Base-by-base conservation (phyloP, 1,284 basidiomycete species). In the Ustilago crameri region DNA sequence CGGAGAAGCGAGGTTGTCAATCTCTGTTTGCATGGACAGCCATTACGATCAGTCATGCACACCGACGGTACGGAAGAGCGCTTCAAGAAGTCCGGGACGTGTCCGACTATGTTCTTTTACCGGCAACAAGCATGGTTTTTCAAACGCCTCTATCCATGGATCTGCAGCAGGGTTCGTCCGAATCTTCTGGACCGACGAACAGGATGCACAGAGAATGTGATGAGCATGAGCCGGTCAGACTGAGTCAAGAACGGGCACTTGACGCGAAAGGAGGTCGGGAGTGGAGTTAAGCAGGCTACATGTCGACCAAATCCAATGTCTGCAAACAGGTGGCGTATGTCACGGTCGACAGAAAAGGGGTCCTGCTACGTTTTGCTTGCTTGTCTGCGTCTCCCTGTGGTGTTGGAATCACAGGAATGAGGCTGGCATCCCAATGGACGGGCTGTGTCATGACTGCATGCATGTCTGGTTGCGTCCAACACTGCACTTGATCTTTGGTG, bases 391-490 rank as follows among this genome's bases (percentile, higher is more conserved):
- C n/a, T n/a, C n/a, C n/a, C n/a, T n/a, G n/a, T 41, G n/a, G 17
- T 30, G 23, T 9, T 23, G 30, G 43, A 42, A 17, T 22, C 32
- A 9, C 18, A 56, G 64, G 64, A 67, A 67, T 67, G 64, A 35
- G 38, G 14, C 44, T 14, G 10, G 50, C 57, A 43, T 57, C 45
- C 35, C 64, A 60, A 66, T 66, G 57, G 57, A 56, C n/a, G 64
- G 17, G 57, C 15, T 60, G 45, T 42, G 1, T 14, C 46, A 48
- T 46, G 30, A 14, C 30, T 15, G 30, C 30, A 5, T 30, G 30
- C 30, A 7, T 30, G 30, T 30, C 30, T 12, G 5, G 7, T 46
- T 47, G 49, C 49, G 55, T 58, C 49, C 55, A 51, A 34, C 26
- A 58, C 55, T 46, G 55, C 48, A 35, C 14, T 15, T 18, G 20